Conservation (phyloP, 352 stramenopile species). For the Pythium utonaiense region DNA sequence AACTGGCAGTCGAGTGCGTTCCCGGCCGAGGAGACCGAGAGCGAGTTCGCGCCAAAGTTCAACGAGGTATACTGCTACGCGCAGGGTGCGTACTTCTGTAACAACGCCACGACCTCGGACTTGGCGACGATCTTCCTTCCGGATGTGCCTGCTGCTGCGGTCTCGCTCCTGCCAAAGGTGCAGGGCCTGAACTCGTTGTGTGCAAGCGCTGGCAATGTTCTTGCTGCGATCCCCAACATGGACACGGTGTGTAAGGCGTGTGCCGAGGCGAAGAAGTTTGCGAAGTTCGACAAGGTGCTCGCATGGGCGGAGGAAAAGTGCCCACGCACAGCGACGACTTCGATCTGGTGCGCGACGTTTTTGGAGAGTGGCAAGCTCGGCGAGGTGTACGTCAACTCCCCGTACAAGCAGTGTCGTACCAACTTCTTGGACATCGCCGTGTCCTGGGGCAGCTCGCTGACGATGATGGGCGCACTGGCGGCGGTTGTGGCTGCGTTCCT, state of each 20-base stretch:
- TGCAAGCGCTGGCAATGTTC: slow-evolving; percentile 22
- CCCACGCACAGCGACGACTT: slow-evolving; percentile 39
- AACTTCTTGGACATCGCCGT: slow-evolving; percentile 65
- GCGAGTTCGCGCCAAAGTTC: slow-evolving; percentile 60
- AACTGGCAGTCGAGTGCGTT: slow-evolving; percentile 53
- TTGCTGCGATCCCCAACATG: slow-evolving; percentile 30
- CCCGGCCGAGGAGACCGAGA: slow-evolving; percentile 51
- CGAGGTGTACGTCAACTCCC: slow-evolving; percentile 56
- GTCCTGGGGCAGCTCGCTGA: slow-evolving; percentile 59
- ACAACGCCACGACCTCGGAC: slow-evolving; percentile 61
- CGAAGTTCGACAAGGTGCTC: slow-evolving; percentile 66
- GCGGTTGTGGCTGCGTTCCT: slow-evolving; percentile 49
- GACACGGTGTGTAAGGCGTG: slow-evolving; percentile 53
- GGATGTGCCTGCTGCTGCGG: slow-evolving; percentile 29
- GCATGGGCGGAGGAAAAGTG: slow-evolving; percentile 67
- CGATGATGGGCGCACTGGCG: slow-evolving; percentile 44
- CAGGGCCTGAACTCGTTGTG: slow-evolving; percentile 61
- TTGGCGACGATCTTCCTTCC: slow-evolving; percentile 64
- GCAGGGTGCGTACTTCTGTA: slow-evolving; percentile 81
- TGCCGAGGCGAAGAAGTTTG: slow-evolving; percentile 46
- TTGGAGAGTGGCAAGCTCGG: slow-evolving; percentile 40
- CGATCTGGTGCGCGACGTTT: slow-evolving; percentile 61
- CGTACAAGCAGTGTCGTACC: slow-evolving; percentile 67
- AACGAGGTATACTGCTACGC: slow-evolving; percentile 86
- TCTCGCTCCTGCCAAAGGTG: slow-evolving; percentile 51